Conservation (phyloP, 495 filamentous ascomycete species). For the Acidiella bohemica region DNA sequence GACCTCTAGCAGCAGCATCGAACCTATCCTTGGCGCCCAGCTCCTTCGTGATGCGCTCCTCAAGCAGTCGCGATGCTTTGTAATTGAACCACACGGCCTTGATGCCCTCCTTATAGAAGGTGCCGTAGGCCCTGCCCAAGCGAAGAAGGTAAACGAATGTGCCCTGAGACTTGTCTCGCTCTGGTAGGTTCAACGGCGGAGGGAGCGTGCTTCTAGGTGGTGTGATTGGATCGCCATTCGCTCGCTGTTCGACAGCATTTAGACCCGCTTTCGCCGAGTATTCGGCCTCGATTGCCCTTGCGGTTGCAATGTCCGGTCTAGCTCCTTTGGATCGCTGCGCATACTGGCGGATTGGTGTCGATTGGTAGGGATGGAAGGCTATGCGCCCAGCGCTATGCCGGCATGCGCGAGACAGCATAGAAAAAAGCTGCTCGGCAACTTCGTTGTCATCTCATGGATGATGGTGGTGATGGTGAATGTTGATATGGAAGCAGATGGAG, state of each 20-base stretch:
- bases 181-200: conserved; percentile 41
- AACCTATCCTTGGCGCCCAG: conserved; percentile 19
- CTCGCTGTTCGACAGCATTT: neutral
- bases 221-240: conserved; percentile 33
- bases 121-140: conserved; percentile 45
- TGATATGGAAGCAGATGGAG: no score
- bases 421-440: conserved; percentile 8
- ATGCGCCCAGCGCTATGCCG: neutral
- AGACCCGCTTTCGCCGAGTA: conserved; percentile 8
- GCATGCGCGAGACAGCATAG: conserved; percentile 4
- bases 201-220: conserved; percentile 46
- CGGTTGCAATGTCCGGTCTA: neutral
- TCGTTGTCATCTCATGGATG: conserved; percentile 8
- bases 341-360: neutral
- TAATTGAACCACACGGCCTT: conserved; percentile 50
- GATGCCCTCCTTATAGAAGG: conserved; percentile 81
- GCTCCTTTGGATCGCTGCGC: conserved; percentile 1
- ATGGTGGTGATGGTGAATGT: no score
- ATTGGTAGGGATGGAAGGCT: neutral
- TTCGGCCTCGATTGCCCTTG: neutral
- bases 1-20: conserved; percentile 5
- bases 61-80: conserved; percentile 28
- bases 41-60: conserved; percentile 32
- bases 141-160: conserved; percentile 34
- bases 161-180: conserved; percentile 26